Conservation (phyloP, 768 basidiomycete genomes). For the Tephrocybe sp. region DNA sequence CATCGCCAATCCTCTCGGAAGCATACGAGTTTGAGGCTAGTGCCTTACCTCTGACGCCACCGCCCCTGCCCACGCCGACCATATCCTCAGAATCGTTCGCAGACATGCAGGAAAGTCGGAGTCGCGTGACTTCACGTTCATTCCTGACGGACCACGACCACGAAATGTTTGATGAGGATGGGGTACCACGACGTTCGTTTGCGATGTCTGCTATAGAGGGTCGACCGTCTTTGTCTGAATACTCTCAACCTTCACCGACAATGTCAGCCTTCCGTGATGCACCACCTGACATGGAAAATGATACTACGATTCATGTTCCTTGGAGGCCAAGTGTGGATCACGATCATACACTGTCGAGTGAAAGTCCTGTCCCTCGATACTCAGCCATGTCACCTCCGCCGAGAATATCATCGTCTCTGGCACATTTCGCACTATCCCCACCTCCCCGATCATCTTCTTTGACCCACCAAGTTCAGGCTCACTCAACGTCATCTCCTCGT, state of each 20-base stretch:
- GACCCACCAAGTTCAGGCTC: constrained; percentile 18
- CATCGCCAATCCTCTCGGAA: constrained; percentile 53
- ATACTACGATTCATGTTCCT: constrained; percentile 23
- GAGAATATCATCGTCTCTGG: constrained; percentile 60
- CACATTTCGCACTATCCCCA: constrained; percentile 54
- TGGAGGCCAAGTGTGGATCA: constrained; percentile 27
- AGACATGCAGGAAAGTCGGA: constrained; percentile 16
- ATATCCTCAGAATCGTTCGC: constrained; percentile 29
- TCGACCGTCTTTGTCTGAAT: constrained; percentile 61
- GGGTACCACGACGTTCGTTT: constrained; percentile 42
- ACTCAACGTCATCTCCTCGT: constrained; percentile 20
- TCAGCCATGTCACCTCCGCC: constrained; percentile 56
- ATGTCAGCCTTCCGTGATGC: constrained; percentile 79
- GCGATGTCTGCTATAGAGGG: constrained; percentile 46
- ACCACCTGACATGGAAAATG: constrained; percentile 28
- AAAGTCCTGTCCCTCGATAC: constrained; percentile 32
- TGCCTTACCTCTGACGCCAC: constrained; percentile 38
- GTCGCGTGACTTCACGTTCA: constrained; percentile 26
- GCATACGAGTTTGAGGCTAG: constrained; percentile 33
- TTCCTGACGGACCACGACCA: constrained; percentile 44
- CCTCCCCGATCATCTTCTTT: constrained; percentile 45
- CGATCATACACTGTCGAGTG: constrained; percentile 15
- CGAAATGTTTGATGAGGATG: constrained; percentile 29
- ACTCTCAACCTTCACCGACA: constrained; percentile 71
- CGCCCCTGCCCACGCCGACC: constrained; percentile 32